Evolutionary conservation across 2,329 filamentous ascomycete species (phyloP).

Genomic region (Fusarium coffeatum): DNA sequence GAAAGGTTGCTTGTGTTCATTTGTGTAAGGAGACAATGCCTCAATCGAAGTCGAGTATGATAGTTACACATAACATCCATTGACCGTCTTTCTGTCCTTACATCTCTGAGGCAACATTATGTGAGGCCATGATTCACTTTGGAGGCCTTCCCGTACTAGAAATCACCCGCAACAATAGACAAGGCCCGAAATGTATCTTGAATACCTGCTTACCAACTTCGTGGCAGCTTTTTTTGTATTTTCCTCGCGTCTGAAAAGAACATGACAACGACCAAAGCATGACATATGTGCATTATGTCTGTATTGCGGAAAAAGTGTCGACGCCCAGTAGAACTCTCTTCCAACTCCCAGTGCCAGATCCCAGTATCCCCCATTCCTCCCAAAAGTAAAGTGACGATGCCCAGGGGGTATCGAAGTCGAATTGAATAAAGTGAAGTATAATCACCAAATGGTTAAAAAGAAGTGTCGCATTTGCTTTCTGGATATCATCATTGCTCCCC

Average conservation of each 20-base stretch:
- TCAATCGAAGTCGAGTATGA: constrained; percentile 14
- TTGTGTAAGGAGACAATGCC: constrained; percentile 11
- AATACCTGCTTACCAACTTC: constrained; percentile 10
- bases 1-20: constrained; percentile 15
- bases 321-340: constrained; percentile 47
- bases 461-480: constrained; percentile 38
- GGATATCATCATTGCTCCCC: constrained; percentile 30
- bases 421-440: constrained; percentile 40
- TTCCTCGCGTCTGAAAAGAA: constrained; percentile 31
- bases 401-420: constrained; percentile 32
- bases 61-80: constrained; percentile 17
- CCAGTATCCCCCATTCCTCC: constrained; percentile 40
- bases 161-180: background rate
- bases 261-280: constrained; percentile 30
- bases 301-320: constrained; percentile 34
- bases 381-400: constrained; percentile 37
- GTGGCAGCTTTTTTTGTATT: constrained; percentile 30
- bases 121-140: background rate
- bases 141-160: background rate
- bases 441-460: constrained; percentile 26
- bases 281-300: constrained; percentile 35
- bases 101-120: background rate
- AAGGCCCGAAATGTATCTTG: background rate
- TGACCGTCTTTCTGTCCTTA: constrained; percentile 3
- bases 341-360: constrained; percentile 49